Conservation (phyloP, 768 basidiomycete genomes). For the Leccinum ochraceum region DNA sequence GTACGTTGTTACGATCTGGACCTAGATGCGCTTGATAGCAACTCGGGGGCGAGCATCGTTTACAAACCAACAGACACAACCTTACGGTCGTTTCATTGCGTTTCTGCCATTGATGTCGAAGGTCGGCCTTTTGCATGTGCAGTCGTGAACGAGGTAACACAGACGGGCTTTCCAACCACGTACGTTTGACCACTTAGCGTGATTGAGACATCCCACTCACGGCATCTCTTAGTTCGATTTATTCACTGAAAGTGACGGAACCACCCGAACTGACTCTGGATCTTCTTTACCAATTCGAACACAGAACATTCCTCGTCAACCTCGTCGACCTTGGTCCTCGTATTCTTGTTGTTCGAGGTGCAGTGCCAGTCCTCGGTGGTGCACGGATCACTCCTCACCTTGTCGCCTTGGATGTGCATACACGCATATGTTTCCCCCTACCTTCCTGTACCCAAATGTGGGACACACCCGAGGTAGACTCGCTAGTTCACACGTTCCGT, state of each 20-base stretch:
- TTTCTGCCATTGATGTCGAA: constrained; percentile 13
- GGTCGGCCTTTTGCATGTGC: constrained; percentile 20
- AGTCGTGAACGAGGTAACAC: constrained; percentile 7
- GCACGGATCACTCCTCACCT: not conserved
- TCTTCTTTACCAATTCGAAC: constrained; percentile 18
- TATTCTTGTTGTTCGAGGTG: constrained; percentile 9
- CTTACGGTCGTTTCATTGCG: constrained; percentile 7
- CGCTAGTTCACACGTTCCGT: not conserved
- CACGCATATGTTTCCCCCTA: constrained; percentile 6
- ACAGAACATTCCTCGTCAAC: not conserved
- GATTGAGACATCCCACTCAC: not conserved
- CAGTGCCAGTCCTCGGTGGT: not conserved
- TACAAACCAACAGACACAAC: constrained; percentile 1
- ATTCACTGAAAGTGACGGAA: constrained; percentile 5
- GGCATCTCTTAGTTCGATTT: constrained; percentile 7
- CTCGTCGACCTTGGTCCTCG: constrained; percentile 20
- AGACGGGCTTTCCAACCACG: not conserved
- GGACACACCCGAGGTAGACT: constrained; percentile 6
- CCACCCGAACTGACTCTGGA: constrained; percentile 7
- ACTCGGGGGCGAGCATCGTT: constrained; percentile 8
- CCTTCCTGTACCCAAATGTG: not conserved
- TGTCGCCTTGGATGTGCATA: constrained; percentile 19
- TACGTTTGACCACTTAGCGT: not conserved
- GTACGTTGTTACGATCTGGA: constrained; percentile 20
- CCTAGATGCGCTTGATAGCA: not conserved